Evolutionary conservation across 2,329 filamentous ascomycete genomes (phyloP).

Genomic region (Macroventuria anomochaeta): DNA sequence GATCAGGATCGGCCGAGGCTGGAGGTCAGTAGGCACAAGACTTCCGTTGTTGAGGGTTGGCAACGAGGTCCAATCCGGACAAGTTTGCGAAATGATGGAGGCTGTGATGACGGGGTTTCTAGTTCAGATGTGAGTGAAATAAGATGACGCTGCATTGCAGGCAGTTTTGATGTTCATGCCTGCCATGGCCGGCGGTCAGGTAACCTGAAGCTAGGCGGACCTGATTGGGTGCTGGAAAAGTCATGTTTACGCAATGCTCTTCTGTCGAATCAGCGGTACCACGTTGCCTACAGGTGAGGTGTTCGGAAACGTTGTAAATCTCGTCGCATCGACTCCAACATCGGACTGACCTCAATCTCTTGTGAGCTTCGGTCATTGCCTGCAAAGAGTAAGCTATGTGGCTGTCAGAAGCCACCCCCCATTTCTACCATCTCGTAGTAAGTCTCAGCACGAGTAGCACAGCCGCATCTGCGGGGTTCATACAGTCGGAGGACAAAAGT

Average conservation of each 20-base stretch:
- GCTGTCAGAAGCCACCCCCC: no score
- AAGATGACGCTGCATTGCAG: background rate
- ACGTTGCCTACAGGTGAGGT: background rate
- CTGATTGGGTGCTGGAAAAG: background rate
- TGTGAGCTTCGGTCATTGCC: no score
- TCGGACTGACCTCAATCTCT: background rate
- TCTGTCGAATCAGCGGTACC: background rate
- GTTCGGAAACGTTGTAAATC: background rate
- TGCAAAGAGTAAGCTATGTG: no score
- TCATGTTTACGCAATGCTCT: background rate
- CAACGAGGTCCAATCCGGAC: background rate
- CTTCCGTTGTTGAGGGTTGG: background rate
- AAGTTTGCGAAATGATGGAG: background rate
- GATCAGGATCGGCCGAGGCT: conserved; percentile 12
- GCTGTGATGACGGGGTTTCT: background rate
- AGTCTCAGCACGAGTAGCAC: no score
- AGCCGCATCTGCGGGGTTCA: no score
- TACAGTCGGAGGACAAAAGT: no score
- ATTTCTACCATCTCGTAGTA: no score
- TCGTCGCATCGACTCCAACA: background rate
- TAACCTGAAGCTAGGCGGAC: background rate
- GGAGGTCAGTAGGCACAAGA: background rate
- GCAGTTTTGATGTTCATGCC: background rate
- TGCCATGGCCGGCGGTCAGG: background rate
- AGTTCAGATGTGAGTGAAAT: background rate